A percentile compares a stretch with the other conserved stretches of the same genome.
Conservation (phyloP, 371 early-diverging fungal genomes). For the Apophysomyces variabilis region DNA sequence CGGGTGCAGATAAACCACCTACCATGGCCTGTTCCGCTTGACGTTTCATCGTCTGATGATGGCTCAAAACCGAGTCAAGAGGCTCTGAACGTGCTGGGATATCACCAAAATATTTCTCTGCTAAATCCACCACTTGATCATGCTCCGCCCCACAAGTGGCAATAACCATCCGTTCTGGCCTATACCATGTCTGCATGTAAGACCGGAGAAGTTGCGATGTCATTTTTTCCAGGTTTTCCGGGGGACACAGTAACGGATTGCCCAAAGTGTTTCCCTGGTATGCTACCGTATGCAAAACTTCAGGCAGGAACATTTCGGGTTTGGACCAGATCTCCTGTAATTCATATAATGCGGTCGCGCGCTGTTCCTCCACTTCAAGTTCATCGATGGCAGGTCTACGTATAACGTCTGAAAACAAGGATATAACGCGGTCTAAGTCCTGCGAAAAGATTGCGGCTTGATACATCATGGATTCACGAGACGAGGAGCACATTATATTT, state of each 20-base stretch:
- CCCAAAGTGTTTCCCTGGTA: slow-evolving; percentile 85
- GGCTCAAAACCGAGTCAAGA: slow-evolving; percentile 41
- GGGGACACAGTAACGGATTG: slow-evolving; percentile 79
- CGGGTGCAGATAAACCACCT: slow-evolving; percentile 6
- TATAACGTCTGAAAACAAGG: slow-evolving; percentile 82
- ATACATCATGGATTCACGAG: slow-evolving; percentile 93
- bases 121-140: slow-evolving; percentile 75
- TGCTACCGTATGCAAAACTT: slow-evolving; percentile 86
- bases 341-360: slow-evolving; percentile 83
- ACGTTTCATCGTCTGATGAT: slow-evolving; percentile 36
- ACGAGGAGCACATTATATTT: slow-evolving; percentile 86
- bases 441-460: slow-evolving; percentile 90
- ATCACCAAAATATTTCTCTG: slow-evolving; percentile 68
- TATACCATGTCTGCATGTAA: slow-evolving; percentile 81
- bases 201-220: slow-evolving; percentile 68
- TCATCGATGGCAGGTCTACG: slow-evolving; percentile 70
- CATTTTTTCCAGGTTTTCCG: slow-evolving; percentile 67
- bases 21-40: slow-evolving; percentile 18
- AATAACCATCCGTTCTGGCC: slow-evolving; percentile 90
- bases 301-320: slow-evolving; percentile 86
- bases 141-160: slow-evolving; percentile 91
- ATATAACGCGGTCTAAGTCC: slow-evolving; percentile 74
- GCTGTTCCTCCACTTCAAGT: slow-evolving; percentile 84
- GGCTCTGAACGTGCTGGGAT: slow-evolving; percentile 42
- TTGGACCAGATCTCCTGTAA: slow-evolving; percentile 84